A percentile compares a stretch with the other conserved stretches of the same genome.
These are phyloP conservation scores for Trypanosoma cruzi DNA, from an alignment of 208 protist species.

Conservation along the genomic window DNA sequence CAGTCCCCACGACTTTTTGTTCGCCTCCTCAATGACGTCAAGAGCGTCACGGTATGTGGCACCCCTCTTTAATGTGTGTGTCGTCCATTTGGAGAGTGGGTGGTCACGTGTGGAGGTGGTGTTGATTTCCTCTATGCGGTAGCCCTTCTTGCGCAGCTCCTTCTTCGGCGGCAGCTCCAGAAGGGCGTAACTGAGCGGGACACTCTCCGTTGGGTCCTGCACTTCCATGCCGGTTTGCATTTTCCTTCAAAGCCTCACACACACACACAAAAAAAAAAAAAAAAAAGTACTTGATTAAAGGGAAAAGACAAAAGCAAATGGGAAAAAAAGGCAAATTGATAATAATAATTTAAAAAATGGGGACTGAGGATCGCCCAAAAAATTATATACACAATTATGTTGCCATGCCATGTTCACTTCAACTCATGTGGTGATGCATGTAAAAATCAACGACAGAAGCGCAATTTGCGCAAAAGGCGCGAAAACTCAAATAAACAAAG, in stretches of 20 bases:
- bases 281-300: conserved; percentile 3
- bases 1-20: conserved; percentile 72
- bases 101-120: conserved; percentile 64
- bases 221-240: conserved; percentile 5
- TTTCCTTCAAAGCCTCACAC: neutral
- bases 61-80: conserved; percentile 47
- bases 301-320: conserved; percentile 6
- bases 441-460: neutral
- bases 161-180: conserved; percentile 65
- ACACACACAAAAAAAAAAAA: too few species aligned
- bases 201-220: conserved; percentile 47
- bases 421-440: neutral
- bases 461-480: neutral
- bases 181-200: conserved; percentile 76
- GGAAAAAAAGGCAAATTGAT: conserved; percentile 12
- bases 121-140: conserved; percentile 51
- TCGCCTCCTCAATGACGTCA: conserved; percentile 59
- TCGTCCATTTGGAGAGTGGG: conserved; percentile 75
- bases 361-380: neutral
- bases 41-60: conserved; percentile 79
- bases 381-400: neutral
- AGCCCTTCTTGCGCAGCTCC: conserved; percentile 75
- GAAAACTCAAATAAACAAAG: neutral
- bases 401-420: neutral
- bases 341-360: conserved; percentile 2